These are phyloP conservation scores for Boletus tomentosulus DNA, from an alignment of 768 basidiomycete species.

Conservation along the genomic window DNA sequence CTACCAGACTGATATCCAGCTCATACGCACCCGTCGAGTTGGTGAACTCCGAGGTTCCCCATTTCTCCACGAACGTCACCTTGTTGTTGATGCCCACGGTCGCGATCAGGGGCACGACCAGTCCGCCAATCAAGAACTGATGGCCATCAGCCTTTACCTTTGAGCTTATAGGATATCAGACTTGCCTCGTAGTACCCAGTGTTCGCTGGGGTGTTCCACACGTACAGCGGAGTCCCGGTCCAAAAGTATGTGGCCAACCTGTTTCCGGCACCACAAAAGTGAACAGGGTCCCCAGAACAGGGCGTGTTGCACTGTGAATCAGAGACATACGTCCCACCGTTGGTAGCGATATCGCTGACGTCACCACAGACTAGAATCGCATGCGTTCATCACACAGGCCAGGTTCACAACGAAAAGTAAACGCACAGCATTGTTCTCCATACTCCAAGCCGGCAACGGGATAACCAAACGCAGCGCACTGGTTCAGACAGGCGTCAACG, in stretches of 20 bases:
- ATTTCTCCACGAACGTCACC: conserved; percentile 75
- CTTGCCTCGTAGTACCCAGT: conserved; percentile 69
- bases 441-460: conserved; percentile 68
- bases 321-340: conserved; percentile 29
- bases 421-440: conserved; percentile 71
- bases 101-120: conserved; percentile 69
- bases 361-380: conserved; percentile 63
- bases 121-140: conserved; percentile 49
- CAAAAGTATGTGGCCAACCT: conserved; percentile 54
- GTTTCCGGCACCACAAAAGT: conserved; percentile 61
- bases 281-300: conserved; percentile 67
- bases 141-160: background rate
- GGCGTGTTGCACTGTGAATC: conserved; percentile 42
- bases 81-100: conserved; percentile 81
- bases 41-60: conserved; percentile 53
- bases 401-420: background rate
- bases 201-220: conserved; percentile 63
- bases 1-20: conserved; percentile 56
- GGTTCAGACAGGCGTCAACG: conserved; percentile 58
- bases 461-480: conserved; percentile 70
- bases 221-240: conserved; percentile 45
- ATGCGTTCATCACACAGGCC: background rate
- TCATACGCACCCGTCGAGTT: conserved; percentile 81
- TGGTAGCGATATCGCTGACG: conserved; percentile 42
- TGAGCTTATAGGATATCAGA: background rate